These are phyloP conservation scores for Aspergillus proliferans DNA, from an alignment of 2,329 filamentous ascomycete species.

Conservation along the genomic window DNA sequence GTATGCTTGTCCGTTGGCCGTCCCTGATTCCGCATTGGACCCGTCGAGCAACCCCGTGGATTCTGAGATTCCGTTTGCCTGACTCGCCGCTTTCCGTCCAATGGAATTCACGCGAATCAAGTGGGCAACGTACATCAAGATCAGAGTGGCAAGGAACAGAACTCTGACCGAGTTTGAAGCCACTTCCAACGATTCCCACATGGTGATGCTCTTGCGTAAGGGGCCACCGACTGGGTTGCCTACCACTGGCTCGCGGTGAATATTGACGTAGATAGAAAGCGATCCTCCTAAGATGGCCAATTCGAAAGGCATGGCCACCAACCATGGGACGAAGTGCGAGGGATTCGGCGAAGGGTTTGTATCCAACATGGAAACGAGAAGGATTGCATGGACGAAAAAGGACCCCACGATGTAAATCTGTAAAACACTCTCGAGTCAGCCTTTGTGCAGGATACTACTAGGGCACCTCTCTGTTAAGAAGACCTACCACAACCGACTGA, in stretches of 20 bases:
- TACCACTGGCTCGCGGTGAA: slow-evolving; percentile 58
- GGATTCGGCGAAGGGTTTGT: slow-evolving; percentile 72
- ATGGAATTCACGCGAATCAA: slow-evolving; percentile 42
- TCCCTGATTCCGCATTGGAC: slow-evolving; percentile 39
- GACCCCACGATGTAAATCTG: slow-evolving; percentile 81
- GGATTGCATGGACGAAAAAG: slow-evolving; percentile 79
- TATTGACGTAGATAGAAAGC: slow-evolving; percentile 60
- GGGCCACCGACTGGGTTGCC: slow-evolving; percentile 43
- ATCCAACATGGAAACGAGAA: slow-evolving; percentile 81
- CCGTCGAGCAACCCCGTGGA: slow-evolving; percentile 37
- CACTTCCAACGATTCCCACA: slow-evolving; percentile 38
- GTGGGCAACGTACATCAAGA: slow-evolving; percentile 53
- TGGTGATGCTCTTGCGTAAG: slow-evolving; percentile 34
- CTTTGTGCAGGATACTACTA: background rate
- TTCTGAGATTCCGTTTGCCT: slow-evolving; percentile 35
- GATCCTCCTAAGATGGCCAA: slow-evolving; percentile 63
- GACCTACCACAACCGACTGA: slow-evolving; percentile 65
- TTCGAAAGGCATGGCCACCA: slow-evolving; percentile 66
- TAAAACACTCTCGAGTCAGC: slow-evolving; percentile 8
- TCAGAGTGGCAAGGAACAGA: slow-evolving; percentile 56
- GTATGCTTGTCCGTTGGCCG: slow-evolving; percentile 45
- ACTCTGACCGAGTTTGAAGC: slow-evolving; percentile 62
- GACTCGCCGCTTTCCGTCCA: slow-evolving; percentile 20
- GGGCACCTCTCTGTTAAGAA: background rate
- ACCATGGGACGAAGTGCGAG: slow-evolving; percentile 76